Base-by-base conservation (phyloP, 2,329 filamentous ascomycete species). In the Colletotrichum orbiculare region DNA sequence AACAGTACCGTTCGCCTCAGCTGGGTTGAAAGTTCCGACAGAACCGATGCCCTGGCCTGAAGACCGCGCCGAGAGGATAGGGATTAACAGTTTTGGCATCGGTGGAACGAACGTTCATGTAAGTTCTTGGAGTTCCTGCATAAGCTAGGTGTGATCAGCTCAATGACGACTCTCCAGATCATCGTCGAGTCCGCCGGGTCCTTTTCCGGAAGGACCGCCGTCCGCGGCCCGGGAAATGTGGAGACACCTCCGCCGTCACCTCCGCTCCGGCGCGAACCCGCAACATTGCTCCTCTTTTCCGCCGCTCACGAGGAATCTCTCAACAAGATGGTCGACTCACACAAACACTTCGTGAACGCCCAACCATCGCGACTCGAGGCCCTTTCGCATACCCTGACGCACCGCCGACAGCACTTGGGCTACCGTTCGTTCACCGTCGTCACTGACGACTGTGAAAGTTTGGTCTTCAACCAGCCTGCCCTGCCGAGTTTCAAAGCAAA, bases 81-180 rank as follows among this genome's bases (percentile, higher is more conserved):
- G 72, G 39, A 67, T 82, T 49, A 80, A 79, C 66, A 74, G 69
- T 0, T 82, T 79, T 61, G 78, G 79, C 2, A 77, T 76, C 39
- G 79, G 79, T 0, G 78, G 79, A 0, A 67, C 74, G 5, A 80
- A 81, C 54, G 77, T 71, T 0, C 79, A 81, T 46, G 73, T 74
- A 7, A 64, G 74, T 12, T 73, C 1, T 25, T 1, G 0, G 8
- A n/a, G 2, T 2, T 7, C 10, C 6, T 11, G 2, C 2, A 13
- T 10, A 5, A 6, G 8, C 7, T 34, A 1, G 6, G 6, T 6
- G 12, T 9, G 4, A 34, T n/a, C 13, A 10, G 8, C 8, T 6
- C 12, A 12, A 38, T 49, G 2, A 58, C 25, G 6, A 5, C 9
- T 8, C 5, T 9, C 43, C 38, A 65, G 62, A 56, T 65, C 8